Percentiles rank a stretch among this genome's conserved stretches.
Conservation (phyloP, 2,329 filamentous ascomycete genomes). For the Epichloe hybrida region DNA sequence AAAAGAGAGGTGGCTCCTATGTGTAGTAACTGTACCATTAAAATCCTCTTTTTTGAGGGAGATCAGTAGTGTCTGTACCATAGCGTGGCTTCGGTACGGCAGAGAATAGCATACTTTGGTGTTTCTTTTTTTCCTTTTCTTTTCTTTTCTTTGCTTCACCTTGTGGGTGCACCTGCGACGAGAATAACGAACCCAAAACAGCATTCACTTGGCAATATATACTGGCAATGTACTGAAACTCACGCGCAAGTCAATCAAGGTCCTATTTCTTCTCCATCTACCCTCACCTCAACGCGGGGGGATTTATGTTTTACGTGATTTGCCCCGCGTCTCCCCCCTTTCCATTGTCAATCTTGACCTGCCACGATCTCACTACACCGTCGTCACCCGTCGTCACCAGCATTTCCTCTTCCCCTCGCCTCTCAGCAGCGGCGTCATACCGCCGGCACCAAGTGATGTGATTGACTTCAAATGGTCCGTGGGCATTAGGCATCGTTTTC, state of each 20-base stretch:
- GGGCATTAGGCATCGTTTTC: conserved; percentile 55
- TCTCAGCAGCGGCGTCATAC: conserved; percentile 49
- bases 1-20: conserved; percentile 1
- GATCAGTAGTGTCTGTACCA: conserved; percentile 3
- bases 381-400: conserved; percentile 87
- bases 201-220: too few relatives aligned
- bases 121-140: background rate
- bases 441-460: conserved; percentile 78
- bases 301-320: background rate
- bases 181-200: too few relatives aligned
- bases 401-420: conserved; percentile 58
- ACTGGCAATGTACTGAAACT: background rate
- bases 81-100: conserved; percentile 5
- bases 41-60: background rate
- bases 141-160: background rate
- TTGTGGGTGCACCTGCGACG: too few relatives aligned
- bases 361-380: conserved; percentile 76
- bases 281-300: background rate
- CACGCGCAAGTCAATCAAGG: background rate
- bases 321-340: background rate
- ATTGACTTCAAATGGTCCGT: conserved; percentile 91
- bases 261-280: background rate
- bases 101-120: conserved; percentile 5
- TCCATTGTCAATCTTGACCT: conserved; percentile 23
- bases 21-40: conserved; percentile 8